Conservation (phyloP, 495 filamentous ascomycete species). For the Pyronema domesticum region DNA sequence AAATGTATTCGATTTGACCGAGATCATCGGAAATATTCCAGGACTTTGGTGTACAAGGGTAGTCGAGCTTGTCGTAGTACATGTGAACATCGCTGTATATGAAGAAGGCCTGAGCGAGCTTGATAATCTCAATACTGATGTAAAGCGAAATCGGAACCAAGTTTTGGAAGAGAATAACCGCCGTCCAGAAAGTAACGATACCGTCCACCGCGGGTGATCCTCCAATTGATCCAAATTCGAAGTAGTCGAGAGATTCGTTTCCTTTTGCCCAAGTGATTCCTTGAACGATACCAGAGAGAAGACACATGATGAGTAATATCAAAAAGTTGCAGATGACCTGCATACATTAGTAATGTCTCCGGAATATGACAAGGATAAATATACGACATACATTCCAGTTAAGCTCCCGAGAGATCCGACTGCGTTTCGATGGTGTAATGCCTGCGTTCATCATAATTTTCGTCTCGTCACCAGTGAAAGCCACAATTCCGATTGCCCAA, state of each 20-base stretch:
- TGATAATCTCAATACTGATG: constrained; percentile 92
- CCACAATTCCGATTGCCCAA: constrained; percentile 87
- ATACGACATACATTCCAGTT: constrained; percentile 67
- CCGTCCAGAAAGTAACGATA: constrained; percentile 91
- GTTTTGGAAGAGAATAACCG: constrained; percentile 89
- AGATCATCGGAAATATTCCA: constrained; percentile 99
- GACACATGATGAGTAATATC: constrained; percentile 77
- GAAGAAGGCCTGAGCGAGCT: constrained; percentile 84
- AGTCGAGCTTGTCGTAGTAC: constrained; percentile 89
- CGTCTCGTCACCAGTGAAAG: constrained; percentile 92
- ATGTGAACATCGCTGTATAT: constrained; percentile 90
- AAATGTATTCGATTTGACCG: constrained; percentile 98
- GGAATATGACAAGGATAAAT: neutral
- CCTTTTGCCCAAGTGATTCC: constrained; percentile 61
- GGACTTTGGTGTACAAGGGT: constrained; percentile 88
- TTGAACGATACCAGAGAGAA: constrained; percentile 68
- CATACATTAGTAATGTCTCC: constrained; percentile 4
- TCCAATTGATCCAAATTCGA: constrained; percentile 77
- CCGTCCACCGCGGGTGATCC: constrained; percentile 61
- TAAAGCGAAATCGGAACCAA: constrained; percentile 96
- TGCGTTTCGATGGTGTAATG: constrained; percentile 86
- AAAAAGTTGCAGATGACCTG: constrained; percentile 71
- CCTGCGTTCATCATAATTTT: constrained; percentile 99
- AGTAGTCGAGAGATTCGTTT: constrained; percentile 58
- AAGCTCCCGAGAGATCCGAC: constrained; percentile 74